Conservation (phyloP, 1,284 basidiomycete species). For the Naganishia albida region DNA sequence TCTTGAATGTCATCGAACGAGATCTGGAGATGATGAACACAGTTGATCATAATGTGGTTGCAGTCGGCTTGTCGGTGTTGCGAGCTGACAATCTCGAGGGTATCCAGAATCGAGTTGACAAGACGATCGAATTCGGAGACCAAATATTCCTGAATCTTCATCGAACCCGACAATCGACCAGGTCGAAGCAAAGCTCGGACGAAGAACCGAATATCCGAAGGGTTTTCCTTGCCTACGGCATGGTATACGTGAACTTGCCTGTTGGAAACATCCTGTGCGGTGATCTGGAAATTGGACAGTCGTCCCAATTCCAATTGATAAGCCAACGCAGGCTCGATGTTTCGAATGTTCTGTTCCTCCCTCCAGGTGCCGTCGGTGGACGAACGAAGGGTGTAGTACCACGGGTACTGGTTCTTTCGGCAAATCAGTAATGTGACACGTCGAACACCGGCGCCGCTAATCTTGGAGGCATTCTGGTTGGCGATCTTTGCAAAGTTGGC, state of each 20-base stretch:
- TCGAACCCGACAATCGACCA: slow-evolving; percentile 83
- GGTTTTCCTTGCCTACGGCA: slow-evolving; percentile 91
- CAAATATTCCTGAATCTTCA: slow-evolving; percentile 94
- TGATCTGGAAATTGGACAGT: slow-evolving; percentile 94
- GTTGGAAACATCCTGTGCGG: slow-evolving; percentile 88
- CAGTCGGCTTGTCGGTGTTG: slow-evolving; percentile 86
- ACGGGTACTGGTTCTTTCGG: slow-evolving; percentile 86
- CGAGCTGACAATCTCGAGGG: slow-evolving; percentile 86
- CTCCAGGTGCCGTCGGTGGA: slow-evolving; percentile 69
- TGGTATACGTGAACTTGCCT: slow-evolving; percentile 97
- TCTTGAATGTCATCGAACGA: slow-evolving; percentile 94
- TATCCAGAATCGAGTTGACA: slow-evolving; percentile 90
- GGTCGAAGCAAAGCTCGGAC: slow-evolving; percentile 94
- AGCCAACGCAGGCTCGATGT: slow-evolving; percentile 96
- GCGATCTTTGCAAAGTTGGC: slow-evolving; percentile 71
- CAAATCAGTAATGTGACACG: slow-evolving; percentile 92
- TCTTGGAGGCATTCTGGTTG: slow-evolving; percentile 67
- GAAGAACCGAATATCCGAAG: slow-evolving; percentile 96
- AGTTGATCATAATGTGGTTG: slow-evolving; percentile 97
- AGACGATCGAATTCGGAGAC: slow-evolving; percentile 97
- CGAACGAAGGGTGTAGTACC: slow-evolving; percentile 89
- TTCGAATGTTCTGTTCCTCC: slow-evolving; percentile 95
- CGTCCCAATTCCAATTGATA: slow-evolving; percentile 98
- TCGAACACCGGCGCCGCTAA: slow-evolving; percentile 78
- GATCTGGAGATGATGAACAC: slow-evolving; percentile 93